Conservation (phyloP, 495 filamentous ascomycete genomes). For the Apodospora peruviana region DNA sequence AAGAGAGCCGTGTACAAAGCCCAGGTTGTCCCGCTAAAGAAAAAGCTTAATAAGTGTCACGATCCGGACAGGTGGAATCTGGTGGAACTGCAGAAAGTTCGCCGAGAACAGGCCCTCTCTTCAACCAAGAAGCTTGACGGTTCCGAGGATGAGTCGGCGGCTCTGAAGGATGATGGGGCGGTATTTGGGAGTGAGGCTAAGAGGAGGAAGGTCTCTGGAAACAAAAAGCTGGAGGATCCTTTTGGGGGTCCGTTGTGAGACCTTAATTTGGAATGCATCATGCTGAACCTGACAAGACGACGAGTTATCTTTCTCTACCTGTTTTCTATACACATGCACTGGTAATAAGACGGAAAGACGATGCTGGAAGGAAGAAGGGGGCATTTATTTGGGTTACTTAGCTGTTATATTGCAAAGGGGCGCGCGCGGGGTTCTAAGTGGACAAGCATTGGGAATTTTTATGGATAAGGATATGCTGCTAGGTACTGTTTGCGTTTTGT, state of each 20-base stretch:
- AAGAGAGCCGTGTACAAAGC: constrained; percentile 31
- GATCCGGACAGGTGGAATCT: constrained; percentile 65
- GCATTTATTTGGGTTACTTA: too few relatives aligned
- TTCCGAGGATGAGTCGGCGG: constrained; percentile 21
- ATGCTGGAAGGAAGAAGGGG: too few relatives aligned
- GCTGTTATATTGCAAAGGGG: too few relatives aligned
- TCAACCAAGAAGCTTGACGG: constrained; percentile 38
- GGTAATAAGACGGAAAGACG: too few relatives aligned
- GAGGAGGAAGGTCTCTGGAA: constrained; percentile 47
- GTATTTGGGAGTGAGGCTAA: constrained; percentile 34
- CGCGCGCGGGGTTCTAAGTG: too few relatives aligned
- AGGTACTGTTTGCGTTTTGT: too few relatives aligned
- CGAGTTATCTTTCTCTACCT: too few relatives aligned
- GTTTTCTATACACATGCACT: too few relatives aligned
- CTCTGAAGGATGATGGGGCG: constrained; percentile 35
- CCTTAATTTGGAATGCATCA: too few relatives aligned
- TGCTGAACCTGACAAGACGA: too few relatives aligned
- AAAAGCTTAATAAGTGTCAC: constrained; percentile 73
- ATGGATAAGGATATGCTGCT: too few relatives aligned
- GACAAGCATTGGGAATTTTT: too few relatives aligned
- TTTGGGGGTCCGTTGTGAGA: constrained; percentile 46
- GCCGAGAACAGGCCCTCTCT: constrained; percentile 35
- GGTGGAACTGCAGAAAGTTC: constrained; percentile 49
- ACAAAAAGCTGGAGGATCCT: constrained; percentile 50
- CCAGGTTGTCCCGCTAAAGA: constrained; percentile 50